A percentile compares a stretch with the other conserved stretches of the same genome.
These are phyloP conservation scores for Metschnikowia shivogae DNA, from an alignment of 805 yeast species.

Conservation along the genomic window DNA sequence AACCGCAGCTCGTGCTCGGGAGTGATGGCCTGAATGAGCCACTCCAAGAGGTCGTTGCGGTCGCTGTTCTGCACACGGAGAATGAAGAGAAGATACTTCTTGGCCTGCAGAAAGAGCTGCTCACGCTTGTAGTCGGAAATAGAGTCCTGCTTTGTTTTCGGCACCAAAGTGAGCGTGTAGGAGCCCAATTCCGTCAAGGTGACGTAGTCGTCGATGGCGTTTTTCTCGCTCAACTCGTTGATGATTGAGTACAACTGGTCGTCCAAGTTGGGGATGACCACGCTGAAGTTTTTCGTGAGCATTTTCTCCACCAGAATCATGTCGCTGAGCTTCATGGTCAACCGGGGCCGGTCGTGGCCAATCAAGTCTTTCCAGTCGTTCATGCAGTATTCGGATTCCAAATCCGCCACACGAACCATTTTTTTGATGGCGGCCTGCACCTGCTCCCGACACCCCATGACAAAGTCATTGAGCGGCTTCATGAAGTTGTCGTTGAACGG, in stretches of 20 bases:
- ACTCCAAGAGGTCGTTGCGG: constrained; percentile 60
- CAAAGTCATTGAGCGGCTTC: constrained; percentile 76
- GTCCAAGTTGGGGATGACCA: constrained; percentile 46
- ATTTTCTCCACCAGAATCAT: constrained; percentile 44
- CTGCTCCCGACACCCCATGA: constrained; percentile 47
- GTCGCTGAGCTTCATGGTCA: constrained; percentile 43
- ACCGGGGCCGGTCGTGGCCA: constrained; percentile 42
- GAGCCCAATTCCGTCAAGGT: constrained; percentile 50
- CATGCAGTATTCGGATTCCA: constrained; percentile 59
- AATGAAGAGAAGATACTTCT: constrained; percentile 76
- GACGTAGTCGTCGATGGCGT: constrained; percentile 38
- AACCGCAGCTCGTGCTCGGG: constrained; percentile 68
- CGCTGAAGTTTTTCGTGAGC: constrained; percentile 39
- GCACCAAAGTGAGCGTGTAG: constrained; percentile 56
- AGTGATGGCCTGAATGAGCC: constrained; percentile 62
- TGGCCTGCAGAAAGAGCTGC: constrained; percentile 67
- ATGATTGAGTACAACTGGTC: constrained; percentile 50
- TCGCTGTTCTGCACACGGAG: constrained; percentile 66
- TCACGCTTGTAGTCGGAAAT: constrained; percentile 53
- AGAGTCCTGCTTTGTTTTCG: constrained; percentile 42
- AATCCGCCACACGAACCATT: constrained; percentile 50
- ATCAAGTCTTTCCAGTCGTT: constrained; percentile 66
- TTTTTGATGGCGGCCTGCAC: constrained; percentile 43
- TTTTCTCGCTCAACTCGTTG: constrained; percentile 38
- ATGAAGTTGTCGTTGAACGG: constrained; percentile 68